Evolutionary conservation across 163 green algal genomes (phyloP), one percentile per base, ranked within the genome.

Genomic region (Scenedesmus sp.): DNA sequence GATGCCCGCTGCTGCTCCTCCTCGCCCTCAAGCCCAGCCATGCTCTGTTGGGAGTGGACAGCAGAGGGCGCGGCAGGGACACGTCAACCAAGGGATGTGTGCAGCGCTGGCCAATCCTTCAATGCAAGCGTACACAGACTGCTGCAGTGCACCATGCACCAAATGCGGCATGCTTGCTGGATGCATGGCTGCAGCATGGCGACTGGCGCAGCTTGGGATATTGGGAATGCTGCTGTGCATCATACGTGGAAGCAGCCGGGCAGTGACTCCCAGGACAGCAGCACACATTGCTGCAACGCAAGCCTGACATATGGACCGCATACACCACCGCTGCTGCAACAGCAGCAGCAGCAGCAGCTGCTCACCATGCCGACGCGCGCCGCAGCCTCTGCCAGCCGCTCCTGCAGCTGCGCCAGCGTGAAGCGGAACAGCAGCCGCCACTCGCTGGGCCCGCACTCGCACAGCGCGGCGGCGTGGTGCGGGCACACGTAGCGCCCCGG

Each of bases 401-500:
- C 76, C 22, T 73, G 24, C 76, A 91, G 76, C 56, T 91, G 78
- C 9, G 78, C 72, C 87, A 91, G 87, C 0, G 76, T 81, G 78
- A 82, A 84, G 2, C 87, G 56, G 76, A 72, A 91, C 46, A 87
- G 78, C 78, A 91, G 87, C n/a, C 72, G 44, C 87, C 87, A 91
- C 53, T 51, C 56, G 33, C 24, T 22, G 0, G 87, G 87, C 0
- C 78, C 87, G 56, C 97, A 98, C 6, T 97, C 96, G 89, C 97
- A 99, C 88, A 98, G 92, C 61, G 94, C 83, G 43, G 91, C 53
- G 16, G 93, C 93, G 92, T 98, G 95, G 82, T 96, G 95, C 65
- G 98, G 93, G 93, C 97, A 99, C 49, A 94, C 94, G 20, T 78
- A 87, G 65, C 95, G 89, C 5, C 93, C 83, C 15, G 94, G 94